Evolutionary conservation across 352 stramenopile species (phyloP).

Genomic region (Sclerospora graminicola): DNA sequence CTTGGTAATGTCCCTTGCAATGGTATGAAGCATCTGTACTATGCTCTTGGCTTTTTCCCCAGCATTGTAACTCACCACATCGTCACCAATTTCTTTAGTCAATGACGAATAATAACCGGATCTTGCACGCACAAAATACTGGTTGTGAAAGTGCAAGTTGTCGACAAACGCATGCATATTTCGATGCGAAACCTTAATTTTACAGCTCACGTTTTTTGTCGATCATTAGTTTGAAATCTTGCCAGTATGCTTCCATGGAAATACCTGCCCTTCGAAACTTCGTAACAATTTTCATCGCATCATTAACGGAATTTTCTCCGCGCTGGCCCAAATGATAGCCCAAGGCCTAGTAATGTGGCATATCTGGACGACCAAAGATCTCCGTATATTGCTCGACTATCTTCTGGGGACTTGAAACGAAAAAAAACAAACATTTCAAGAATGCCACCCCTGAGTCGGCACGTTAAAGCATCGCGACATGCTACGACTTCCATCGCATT

Average conservation of each 20-base stretch:
- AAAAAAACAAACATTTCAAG: slow-evolving; percentile 77
- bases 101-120: slow-evolving; percentile 36
- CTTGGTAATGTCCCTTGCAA: background rate
- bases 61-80: slow-evolving; percentile 6
- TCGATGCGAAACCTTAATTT: slow-evolving; percentile 37
- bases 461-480: slow-evolving; percentile 53
- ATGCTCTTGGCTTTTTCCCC: background rate
- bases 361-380: slow-evolving; percentile 56
- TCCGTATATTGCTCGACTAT: slow-evolving; percentile 66
- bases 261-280: slow-evolving; percentile 34
- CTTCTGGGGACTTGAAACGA: slow-evolving; percentile 36
- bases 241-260: slow-evolving; percentile 71
- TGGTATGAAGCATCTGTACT: background rate
- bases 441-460: slow-evolving; percentile 66
- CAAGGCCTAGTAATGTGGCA: slow-evolving; percentile 80
- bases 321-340: slow-evolving; percentile 69
- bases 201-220: slow-evolving; percentile 30
- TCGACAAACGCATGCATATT: slow-evolving; percentile 50
- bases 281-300: slow-evolving; percentile 16
- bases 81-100: background rate
- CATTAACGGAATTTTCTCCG: slow-evolving; percentile 14
- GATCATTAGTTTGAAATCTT: slow-evolving; percentile 45
- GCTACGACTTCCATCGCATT: slow-evolving; percentile 84
- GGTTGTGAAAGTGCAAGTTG: slow-evolving; percentile 70
- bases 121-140: slow-evolving; percentile 67